These are phyloP conservation scores for Fragaria iinumae DNA, from an alignment of 306 rosid genomes.

Conservation along the genomic window DNA sequence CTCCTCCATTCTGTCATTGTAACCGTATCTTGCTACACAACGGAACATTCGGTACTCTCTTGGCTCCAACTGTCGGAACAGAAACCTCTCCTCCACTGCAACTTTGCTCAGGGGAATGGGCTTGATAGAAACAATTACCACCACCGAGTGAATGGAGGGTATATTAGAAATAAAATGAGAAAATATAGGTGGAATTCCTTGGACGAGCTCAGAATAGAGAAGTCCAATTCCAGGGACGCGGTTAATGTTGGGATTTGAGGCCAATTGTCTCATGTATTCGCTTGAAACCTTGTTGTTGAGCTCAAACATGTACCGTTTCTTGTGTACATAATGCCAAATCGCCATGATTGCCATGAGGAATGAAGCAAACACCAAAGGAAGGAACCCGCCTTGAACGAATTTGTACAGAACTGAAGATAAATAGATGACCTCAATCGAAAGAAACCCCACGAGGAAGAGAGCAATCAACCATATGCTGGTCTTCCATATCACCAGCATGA, in stretches of 20 bases:
- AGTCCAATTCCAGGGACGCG: conserved; percentile 72
- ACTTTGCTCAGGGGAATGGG: conserved; percentile 61
- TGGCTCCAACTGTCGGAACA: conserved; percentile 67
- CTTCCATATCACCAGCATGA: conserved; percentile 79
- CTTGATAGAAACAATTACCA: conserved; percentile 74
- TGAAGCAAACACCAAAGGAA: conserved; percentile 51
- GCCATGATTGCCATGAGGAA: conserved; percentile 54
- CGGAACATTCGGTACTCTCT: conserved; percentile 58
- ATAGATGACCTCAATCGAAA: conserved; percentile 43
- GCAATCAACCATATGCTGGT: conserved; percentile 53
- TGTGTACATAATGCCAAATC: conserved; percentile 78
- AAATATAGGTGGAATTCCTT: conserved; percentile 83
- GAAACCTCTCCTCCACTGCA: conserved; percentile 54
- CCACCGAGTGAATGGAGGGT: conserved; percentile 66
- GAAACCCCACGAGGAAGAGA: conserved; percentile 45
- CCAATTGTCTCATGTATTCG: conserved; percentile 46
- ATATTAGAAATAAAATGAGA: conserved; percentile 55
- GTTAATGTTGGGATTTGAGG: conserved; percentile 31
- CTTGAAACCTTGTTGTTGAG: conserved; percentile 60
- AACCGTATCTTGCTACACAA: conserved; percentile 79
- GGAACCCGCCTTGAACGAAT: conserved; percentile 67
- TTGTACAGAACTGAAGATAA: conserved; percentile 56
- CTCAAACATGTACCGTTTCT: conserved; percentile 61
- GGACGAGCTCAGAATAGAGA: conserved; percentile 73
- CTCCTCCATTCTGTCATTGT: conserved; percentile 49